phyloP scores from a whole-genome alignment of 78 protist genomes.

The Dictyostelium brefeldianum region DNA sequence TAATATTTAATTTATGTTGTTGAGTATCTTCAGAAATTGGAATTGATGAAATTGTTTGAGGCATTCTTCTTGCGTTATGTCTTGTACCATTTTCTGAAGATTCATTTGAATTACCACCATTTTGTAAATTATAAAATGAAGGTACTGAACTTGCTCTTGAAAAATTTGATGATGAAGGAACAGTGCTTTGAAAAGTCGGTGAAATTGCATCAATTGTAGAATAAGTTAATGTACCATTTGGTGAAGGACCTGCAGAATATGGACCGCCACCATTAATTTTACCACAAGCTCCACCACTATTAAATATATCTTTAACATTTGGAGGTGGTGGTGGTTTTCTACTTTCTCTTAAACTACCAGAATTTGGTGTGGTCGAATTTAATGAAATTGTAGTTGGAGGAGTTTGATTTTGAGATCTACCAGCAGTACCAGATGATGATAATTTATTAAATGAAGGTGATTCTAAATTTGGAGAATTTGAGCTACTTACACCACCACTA shows the following conservation, averaged over 20 bases:
- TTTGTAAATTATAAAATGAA: constrained; percentile 3
- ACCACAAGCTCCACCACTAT: not conserved
- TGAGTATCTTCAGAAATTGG: not conserved
- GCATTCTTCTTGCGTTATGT: constrained; percentile 60
- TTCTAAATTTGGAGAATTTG: not conserved
- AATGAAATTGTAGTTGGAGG: not conserved
- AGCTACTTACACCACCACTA: not conserved
- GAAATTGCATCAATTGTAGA: constrained; percentile 5
- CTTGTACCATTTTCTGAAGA: constrained; percentile 18
- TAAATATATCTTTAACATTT: constrained; percentile 24
- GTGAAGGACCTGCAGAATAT: constrained; percentile 4
- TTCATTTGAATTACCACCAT: not conserved
- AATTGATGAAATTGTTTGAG: constrained; percentile 49
- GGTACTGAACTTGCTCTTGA: constrained; percentile 60
- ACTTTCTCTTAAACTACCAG: constrained; percentile 19
- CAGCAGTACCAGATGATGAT: not conserved
- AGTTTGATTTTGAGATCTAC: not conserved
- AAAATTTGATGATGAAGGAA: constrained; percentile 1
- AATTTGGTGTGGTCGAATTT: not conserved
- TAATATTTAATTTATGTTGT: not conserved
- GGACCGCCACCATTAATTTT: not conserved
- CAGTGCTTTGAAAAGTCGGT: not conserved
- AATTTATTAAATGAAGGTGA: not conserved
- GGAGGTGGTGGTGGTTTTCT: constrained; percentile 55
- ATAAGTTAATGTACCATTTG: not conserved